Evolutionary conservation across 2,329 filamentous ascomycete genomes (phyloP), one percentile per base, ranked within the genome.

Genomic region (Cercospora canescens): DNA sequence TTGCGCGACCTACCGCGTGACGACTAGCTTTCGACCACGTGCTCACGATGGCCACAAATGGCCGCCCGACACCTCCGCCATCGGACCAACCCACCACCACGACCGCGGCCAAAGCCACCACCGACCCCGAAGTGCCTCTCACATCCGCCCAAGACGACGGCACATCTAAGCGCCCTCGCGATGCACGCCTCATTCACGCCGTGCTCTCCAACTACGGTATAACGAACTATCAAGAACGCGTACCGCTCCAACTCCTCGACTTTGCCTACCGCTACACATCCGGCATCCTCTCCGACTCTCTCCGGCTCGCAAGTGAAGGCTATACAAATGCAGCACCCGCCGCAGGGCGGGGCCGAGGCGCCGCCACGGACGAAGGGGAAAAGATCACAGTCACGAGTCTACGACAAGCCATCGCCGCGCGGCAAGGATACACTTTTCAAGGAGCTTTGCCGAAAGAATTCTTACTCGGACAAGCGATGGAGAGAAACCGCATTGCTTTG

Each of bases 211-310:
- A 90, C 7, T 89, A 93, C 73, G 91, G 91, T 75, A 91, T 94
- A 9, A 89, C 89, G 4, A 85, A 89, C 45, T 95, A 93, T 83
- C 91, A 94, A 78, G 87, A 91, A 77, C 91, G 92, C 74, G 91
- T 95, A 1, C 92, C 92, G 0, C 86, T 94, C 0, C 88, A 94
- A 65, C 88, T 95, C 57, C 88, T 95, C 77, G 92, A 95, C 81
- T 94, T 94, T 76, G 91, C 92, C 57, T 95, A 95, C 84, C 88
- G 92, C 39, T 91, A 93, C 83, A 92, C 90, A 9, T 88, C 88
- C 1, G 85, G 87, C 64, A 84, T 94, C 37, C 87, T 94, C 21
- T 87, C 83, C 70, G 91, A 93, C 80, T 89, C 88, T 6, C 80
- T 92, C 16, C 89, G 91, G 74, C 85, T 92, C 28, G 84, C 86